A percentile compares a stretch with the other conserved stretches of the same genome.
These are phyloP conservation scores for Hordeum pubiflorum DNA, from an alignment of 202 grass and related monocot species.

Conservation along the genomic window DNA sequence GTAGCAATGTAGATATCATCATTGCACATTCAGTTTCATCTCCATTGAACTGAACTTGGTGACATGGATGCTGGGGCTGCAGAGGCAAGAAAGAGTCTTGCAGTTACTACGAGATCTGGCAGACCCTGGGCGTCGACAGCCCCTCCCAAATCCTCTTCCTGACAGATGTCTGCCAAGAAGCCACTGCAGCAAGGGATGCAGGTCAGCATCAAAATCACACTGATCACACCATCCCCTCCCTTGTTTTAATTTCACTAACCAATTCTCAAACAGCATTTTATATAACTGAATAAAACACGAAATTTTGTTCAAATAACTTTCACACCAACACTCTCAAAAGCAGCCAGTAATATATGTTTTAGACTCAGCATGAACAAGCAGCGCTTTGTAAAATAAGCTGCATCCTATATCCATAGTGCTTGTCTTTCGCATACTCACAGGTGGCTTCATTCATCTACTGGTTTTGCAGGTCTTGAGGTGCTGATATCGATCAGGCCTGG, in stretches of 20 bases:
- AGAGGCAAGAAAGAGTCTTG: constrained; percentile 67
- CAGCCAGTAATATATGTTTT: background rate
- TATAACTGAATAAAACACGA: background rate
- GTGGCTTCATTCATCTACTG: background rate
- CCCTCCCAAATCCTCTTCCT: constrained; percentile 81
- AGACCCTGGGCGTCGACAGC: constrained; percentile 60
- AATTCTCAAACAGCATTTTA: background rate
- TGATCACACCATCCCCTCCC: background rate
- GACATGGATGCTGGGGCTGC: background rate
- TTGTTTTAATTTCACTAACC: background rate
- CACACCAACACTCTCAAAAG: background rate
- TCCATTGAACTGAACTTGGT: background rate
- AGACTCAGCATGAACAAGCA: background rate
- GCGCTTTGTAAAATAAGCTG: background rate
- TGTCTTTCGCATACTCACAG: background rate
- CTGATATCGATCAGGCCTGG: constrained; percentile 75
- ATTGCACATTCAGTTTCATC: background rate
- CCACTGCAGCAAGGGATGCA: constrained; percentile 73
- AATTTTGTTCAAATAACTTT: background rate
- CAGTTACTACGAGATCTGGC: constrained; percentile 82
- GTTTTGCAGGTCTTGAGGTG: constrained; percentile 57
- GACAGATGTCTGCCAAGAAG: constrained; percentile 82
- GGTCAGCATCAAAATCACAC: constrained; percentile 10
- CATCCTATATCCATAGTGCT: background rate
- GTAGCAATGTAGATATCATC: background rate